Evolutionary conservation across 371 early-diverging fungal species (phyloP), one percentile per base, ranked within the genome.

Genomic region (Rhizomucor miehei): DNA sequence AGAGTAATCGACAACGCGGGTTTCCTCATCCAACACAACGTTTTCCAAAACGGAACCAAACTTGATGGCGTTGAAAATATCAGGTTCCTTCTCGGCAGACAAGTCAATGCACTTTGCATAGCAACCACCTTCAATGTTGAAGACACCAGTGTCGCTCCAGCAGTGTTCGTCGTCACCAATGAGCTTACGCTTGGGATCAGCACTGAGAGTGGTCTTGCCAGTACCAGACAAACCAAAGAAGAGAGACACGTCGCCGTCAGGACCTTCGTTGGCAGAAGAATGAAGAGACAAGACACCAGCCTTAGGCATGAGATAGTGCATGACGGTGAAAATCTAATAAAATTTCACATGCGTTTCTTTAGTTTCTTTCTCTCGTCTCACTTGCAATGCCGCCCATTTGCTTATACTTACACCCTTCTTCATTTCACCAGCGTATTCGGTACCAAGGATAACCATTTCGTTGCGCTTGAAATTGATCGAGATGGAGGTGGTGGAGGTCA

Each of bases 141-240:
- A 97, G 56, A 94, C 79, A 58, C 96, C 96, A 35, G 87, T 77
- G 60, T 95, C 92, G 35, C 87, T 85, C 96, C 97, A 97, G 77
- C 95, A 95, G 81, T 97, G 97, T 76, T 97, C 97, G 73, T 97
- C 97, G 71, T 97, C 97, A 71, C 97, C 97, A 67, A 97, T 95
- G 56, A 97, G 75, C 59, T 74, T 66, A 47, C 97, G 91, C 62
- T 81, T 85, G 21, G 94, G 94, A 61, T 97, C 96, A 34, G 96
- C 96, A 6, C 91, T 90, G 39, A 97, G 84, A 13, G 97, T 97
- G 54, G 97, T 97, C 81, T 95, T 95, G 58, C 97, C 97, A 46
- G 97, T 97, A 49, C 95, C 97, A 9, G 93, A 93, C 36, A 95
- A 79, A 60, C 97, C 97, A 71, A 97, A 97, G 92, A 97, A 97